phyloP scores from a whole-genome alignment of 1,284 basidiomycete species.

The Schizophyllum amplum region DNA sequence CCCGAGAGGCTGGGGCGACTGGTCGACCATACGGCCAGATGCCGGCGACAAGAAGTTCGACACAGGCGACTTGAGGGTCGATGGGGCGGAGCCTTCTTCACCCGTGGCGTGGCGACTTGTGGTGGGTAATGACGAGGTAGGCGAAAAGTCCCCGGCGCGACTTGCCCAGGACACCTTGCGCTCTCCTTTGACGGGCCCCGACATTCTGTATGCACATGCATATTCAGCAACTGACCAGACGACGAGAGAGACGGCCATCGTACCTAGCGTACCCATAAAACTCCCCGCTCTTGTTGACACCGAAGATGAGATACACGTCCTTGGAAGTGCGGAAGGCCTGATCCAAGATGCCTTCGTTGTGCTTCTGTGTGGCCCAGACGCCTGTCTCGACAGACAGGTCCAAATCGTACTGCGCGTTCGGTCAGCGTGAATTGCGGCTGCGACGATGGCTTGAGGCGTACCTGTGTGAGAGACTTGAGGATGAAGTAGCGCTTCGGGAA shows the following conservation, averaged over 20 bases:
- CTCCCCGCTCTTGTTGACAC: slow-evolving; percentile 87
- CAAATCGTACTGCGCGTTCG: slow-evolving; percentile 59
- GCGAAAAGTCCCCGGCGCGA: slow-evolving; percentile 28
- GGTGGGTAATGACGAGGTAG: not conserved
- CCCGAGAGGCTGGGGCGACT: slow-evolving; percentile 30
- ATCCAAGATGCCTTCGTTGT: slow-evolving; percentile 87
- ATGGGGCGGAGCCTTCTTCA: slow-evolving; percentile 7
- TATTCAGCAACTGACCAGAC: not conserved
- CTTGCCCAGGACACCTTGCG: slow-evolving; percentile 54
- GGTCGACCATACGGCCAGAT: slow-evolving; percentile 22
- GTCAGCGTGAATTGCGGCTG: not conserved
- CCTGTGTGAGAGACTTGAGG: slow-evolving; percentile 80
- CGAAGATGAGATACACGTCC: slow-evolving; percentile 84
- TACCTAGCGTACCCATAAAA: slow-evolving; percentile 86
- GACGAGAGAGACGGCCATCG: not conserved
- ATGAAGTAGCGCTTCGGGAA: slow-evolving; percentile 91
- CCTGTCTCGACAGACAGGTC: slow-evolving; percentile 79
- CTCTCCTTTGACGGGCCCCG: slow-evolving; percentile 47
- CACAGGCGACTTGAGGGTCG: slow-evolving; percentile 1
- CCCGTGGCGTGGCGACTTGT: not conserved
- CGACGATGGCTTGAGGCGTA: slow-evolving; percentile 24
- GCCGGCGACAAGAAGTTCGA: slow-evolving; percentile 5
- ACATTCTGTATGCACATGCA: slow-evolving; percentile 42
- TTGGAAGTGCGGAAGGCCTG: slow-evolving; percentile 86
- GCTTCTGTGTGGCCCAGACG: slow-evolving; percentile 88